Evolutionary conservation across 805 yeast species (phyloP), one percentile per base, ranked within the genome.

Genomic region (Blastobotrys parvus): DNA sequence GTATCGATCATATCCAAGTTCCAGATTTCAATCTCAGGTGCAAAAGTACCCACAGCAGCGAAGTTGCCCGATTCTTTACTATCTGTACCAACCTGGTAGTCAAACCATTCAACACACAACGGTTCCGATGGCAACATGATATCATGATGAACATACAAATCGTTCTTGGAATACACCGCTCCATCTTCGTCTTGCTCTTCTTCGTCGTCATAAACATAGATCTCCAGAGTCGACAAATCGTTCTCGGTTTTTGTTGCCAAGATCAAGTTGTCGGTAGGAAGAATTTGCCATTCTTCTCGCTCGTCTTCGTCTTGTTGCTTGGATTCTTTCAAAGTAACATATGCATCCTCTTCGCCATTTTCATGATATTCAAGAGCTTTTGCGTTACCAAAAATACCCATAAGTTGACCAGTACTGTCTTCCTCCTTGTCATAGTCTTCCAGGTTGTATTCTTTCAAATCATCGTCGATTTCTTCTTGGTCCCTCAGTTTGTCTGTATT

Each of bases 11-110:
- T 79, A 61, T 92, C 98, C 56, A 92, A 69, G 63, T 92, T 88
- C 97, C 97, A 92, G 48, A 92, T 75, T 66, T 92, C 98, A 63
- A 92, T 90, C 59, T 84, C 94, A 33, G 98, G 98, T 55, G 90
- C 97, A 61, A 92, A 90, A 2, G 97, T 85, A 59, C 97, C 97
- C 51, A 92, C 71, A 11, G 98, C 98, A 2, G 94, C 97, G 64
- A 86, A 88, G 64, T 88, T 92, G 8, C 94, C 96, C 23, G 78
- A 65, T 47, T 77, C 74, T 25, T 63, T 63, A 18, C 64, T 65
- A 6, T 48, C 36, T 13, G 49, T 46, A 11, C 67, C 66, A 25
- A 94, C 90, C 48, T 70, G 72, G 61, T 74, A 83, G 62, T 86
- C 83, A 49, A 92, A 62, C 97, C 97, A 90, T 64, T 92, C 98